phyloP scores from a whole-genome alignment of 192 early-diverging fungal species.

The Coemansia sp. region DNA sequence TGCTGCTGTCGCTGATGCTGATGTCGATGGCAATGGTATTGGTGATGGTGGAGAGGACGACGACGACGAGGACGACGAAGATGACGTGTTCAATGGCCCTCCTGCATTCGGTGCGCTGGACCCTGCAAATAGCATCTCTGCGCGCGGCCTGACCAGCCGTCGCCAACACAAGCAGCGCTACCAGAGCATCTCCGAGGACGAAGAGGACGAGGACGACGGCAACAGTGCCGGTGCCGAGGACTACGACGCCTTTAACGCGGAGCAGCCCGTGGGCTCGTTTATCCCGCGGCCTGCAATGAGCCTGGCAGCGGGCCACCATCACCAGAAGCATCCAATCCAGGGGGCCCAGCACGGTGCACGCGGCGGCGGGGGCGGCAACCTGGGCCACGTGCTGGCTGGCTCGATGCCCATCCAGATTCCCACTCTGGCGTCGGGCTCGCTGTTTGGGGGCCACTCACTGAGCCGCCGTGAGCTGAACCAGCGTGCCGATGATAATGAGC shows the following conservation, averaged over 20 bases:
- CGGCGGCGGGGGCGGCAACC: conserved; percentile 22
- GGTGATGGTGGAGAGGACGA: neutral
- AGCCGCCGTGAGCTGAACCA: conserved; percentile 24
- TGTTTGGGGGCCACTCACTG: conserved; percentile 20
- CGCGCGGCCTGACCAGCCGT: neutral
- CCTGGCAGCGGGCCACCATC: neutral
- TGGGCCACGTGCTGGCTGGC: conserved; percentile 41
- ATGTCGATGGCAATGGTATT: conserved; percentile 1
- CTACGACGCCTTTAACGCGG: neutral
- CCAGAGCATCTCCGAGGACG: neutral
- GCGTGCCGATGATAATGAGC: conserved; percentile 29
- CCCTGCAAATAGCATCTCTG: neutral
- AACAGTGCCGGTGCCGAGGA: neutral
- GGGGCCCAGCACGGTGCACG: no score
- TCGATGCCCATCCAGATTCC: conserved; percentile 51
- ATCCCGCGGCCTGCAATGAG: neutral
- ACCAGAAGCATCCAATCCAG: no score
- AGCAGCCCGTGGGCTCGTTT: conserved; percentile 10
- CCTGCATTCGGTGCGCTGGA: neutral
- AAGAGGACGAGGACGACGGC: neutral
- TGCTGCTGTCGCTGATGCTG: neutral
- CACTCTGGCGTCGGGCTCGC: conserved; percentile 11
- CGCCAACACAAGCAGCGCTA: no score
- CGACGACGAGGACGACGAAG: conserved; percentile 2
- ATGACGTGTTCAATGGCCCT: neutral